Conservation (phyloP, 768 basidiomycete species). For the Phaffia tasmanica region DNA sequence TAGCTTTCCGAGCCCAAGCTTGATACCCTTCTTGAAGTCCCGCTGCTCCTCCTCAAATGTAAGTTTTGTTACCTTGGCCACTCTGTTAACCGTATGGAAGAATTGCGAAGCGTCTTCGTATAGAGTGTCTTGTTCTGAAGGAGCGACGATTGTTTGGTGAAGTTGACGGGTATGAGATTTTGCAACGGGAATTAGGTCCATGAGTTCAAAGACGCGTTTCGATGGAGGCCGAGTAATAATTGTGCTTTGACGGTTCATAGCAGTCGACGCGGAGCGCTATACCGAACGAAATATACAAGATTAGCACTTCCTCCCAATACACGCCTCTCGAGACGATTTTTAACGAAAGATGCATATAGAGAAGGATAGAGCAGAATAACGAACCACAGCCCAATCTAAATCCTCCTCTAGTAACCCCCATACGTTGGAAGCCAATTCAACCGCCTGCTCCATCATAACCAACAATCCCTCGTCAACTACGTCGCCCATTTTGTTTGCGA, state of each 20-base stretch:
- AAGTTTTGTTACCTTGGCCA: not conserved
- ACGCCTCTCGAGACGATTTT: no score
- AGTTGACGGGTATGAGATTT: constrained; percentile 6
- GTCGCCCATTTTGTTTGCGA: no score
- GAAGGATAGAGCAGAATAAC: not conserved
- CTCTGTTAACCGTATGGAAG: constrained; percentile 19
- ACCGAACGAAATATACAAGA: not conserved
- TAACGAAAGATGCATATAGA: no score
- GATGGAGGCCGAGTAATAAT: not conserved
- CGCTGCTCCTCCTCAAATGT: not conserved
- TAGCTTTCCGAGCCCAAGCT: constrained; percentile 19
- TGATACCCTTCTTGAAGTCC: constrained; percentile 13
- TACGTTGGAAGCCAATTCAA: constrained; percentile 65
- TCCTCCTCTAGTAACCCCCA: constrained; percentile 73
- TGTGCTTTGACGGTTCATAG: not conserved
- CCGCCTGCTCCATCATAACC: constrained; percentile 63
- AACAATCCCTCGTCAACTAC: constrained; percentile 68
- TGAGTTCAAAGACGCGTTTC: constrained; percentile 3
- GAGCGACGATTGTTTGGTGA: constrained; percentile 5
- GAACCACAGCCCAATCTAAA: constrained; percentile 34
- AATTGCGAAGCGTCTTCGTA: constrained; percentile 10
- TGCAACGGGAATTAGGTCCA: constrained; percentile 3
- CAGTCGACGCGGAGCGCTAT: no score
- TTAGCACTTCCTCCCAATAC: no score
- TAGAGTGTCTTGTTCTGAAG: constrained; percentile 3